Evolutionary conservation across 2,329 filamentous ascomycete species (phyloP), one percentile per base, ranked within the genome.

Genomic region (Epichloe hybrida): DNA sequence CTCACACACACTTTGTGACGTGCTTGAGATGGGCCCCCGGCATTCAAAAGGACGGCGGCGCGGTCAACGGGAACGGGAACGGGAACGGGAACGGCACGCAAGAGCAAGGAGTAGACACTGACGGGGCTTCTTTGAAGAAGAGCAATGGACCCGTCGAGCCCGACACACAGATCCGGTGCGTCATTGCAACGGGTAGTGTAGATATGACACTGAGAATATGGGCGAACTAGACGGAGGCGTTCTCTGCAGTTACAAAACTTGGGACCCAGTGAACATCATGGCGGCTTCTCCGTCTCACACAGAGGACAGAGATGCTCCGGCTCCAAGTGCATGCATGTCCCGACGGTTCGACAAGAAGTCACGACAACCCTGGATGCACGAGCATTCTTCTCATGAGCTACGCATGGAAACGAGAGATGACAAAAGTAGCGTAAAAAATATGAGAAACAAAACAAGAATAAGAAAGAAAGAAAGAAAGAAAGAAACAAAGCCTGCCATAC

Each of bases 141-240:
- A 73, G 76, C 48, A 61, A 68, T 45, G 58, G 52, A 15, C 41
- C 49, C 11, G 45, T 21, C n/a, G 52, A 68, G 11, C 68, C 69
- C 23, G 77, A 80, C 52, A 73, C 80, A 45, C 81, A 81, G 57
- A 88, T 94, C 55, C 77, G 87, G 55, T 94, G 88, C 63, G 83
- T 95, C 17, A 84, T 95, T 59, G 89, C 88, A 8, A 94, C 88
- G 3, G 88, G 87, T 37, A 87, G 88, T 63, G 87, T 95, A 52
- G 88, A 94, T 70, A 72, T 83, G 64, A 87, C 82, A 57, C 78
- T 94, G 55, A 77, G 86, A 59, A 80, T 94, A 49, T 94, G 91
- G 70, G 86, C 87, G 49, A 75, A 73, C 59, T 74, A 58, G 53
- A 39, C 31, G 31, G 31, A 31, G 31, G 31, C 11, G 31, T 4